A percentile compares a stretch with the other conserved stretches of the same genome.
Conservation (phyloP, 306 rosid species). For the Cercis canadensis region DNA sequence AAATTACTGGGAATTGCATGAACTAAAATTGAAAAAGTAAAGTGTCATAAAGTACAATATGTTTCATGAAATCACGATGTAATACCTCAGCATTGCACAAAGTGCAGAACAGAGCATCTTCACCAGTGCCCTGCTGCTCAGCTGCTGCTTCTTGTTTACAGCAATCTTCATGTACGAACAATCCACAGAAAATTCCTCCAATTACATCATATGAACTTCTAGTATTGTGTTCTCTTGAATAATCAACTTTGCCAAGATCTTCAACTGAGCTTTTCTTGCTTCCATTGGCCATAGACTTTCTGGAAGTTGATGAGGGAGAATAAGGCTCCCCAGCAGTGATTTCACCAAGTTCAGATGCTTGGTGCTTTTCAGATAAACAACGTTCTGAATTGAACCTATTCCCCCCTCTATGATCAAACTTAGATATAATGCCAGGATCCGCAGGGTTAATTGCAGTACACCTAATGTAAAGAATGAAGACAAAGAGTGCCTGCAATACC, state of each 20-base stretch:
- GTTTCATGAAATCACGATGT: slow-evolving; percentile 23
- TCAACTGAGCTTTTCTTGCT: slow-evolving; percentile 89
- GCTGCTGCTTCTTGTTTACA: slow-evolving; percentile 67
- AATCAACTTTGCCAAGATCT: slow-evolving; percentile 62
- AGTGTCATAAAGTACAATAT: slow-evolving; percentile 1
- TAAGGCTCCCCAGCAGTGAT: slow-evolving; percentile 56
- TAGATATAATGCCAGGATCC: slow-evolving; percentile 94
- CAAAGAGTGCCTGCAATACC: slow-evolving; percentile 82
- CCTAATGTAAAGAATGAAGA: slow-evolving; percentile 89
- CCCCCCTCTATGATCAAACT: slow-evolving; percentile 57
- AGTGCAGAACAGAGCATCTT: slow-evolving; percentile 96
- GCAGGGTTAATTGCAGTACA: slow-evolving; percentile 99
- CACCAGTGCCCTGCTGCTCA: slow-evolving; percentile 73
- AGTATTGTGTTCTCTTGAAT: slow-evolving; percentile 45
- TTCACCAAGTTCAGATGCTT: slow-evolving; percentile 63
- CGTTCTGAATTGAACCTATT: slow-evolving; percentile 51
- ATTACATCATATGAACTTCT: slow-evolving; percentile 49
- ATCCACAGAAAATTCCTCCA: slow-evolving; percentile 72
- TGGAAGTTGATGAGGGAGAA: slow-evolving; percentile 73
- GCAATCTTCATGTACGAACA: slow-evolving; percentile 90
- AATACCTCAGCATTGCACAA: slow-evolving; percentile 97
- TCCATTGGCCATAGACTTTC: slow-evolving; percentile 72
- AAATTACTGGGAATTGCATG: slow-evolving; percentile 19
- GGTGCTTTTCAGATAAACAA: slow-evolving; percentile 59
- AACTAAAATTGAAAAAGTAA: slow-evolving; percentile 23